A percentile compares a stretch with the other conserved stretches of the same genome.
Conservation (phyloP, 345 rosid species). For the Eucalyptus fibrosa region DNA sequence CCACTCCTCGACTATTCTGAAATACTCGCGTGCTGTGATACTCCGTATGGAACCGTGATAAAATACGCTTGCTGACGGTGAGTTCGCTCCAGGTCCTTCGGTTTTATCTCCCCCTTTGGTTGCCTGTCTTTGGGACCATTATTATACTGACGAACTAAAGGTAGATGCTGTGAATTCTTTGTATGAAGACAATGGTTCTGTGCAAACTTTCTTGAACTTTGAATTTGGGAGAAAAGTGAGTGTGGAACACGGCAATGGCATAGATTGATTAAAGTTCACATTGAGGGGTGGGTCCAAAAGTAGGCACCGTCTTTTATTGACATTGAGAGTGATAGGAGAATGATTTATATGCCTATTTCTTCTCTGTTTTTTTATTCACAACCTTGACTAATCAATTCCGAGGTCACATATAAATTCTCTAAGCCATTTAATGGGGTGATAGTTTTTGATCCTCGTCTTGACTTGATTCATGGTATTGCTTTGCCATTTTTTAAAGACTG, state of each 20-base stretch:
- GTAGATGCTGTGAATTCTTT: not conserved
- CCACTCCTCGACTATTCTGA: not conserved
- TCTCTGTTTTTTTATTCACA: not conserved
- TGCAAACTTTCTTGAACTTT: not conserved
- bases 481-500: not conserved
- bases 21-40: not conserved
- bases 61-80: not conserved
- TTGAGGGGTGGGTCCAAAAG: conserved; percentile 22
- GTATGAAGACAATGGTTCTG: not conserved
- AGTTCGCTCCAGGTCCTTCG: not conserved
- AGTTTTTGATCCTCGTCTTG: not conserved
- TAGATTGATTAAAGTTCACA: not conserved
- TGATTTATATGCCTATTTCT: not conserved
- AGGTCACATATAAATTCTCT: not conserved
- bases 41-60: not conserved
- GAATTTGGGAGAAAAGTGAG: conserved; percentile 6
- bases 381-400: not conserved
- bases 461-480: not conserved
- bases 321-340: not conserved
- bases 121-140: not conserved
- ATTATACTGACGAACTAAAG: not conserved
- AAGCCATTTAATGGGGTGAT: not conserved
- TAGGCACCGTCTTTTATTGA: conserved; percentile 39
- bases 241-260: conserved; percentile 17
- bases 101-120: not conserved